phyloP scores from a whole-genome alignment of 2,329 filamentous ascomycete genomes.

The Fusarium musae region DNA sequence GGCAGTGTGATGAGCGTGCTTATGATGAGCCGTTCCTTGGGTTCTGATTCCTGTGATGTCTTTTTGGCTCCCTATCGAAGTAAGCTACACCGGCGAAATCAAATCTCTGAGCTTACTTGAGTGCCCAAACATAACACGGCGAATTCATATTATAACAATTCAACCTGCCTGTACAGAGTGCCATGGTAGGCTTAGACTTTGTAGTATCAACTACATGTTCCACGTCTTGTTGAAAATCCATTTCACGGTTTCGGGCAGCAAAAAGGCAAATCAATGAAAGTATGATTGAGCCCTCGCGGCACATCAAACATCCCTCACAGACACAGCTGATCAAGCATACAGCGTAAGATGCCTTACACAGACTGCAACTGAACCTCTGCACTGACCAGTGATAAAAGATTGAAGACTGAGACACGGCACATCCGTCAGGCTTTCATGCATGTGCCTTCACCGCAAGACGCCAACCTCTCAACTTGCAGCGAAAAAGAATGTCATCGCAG shows the following conservation, averaged over 20 bases:
- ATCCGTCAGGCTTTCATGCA: background rate
- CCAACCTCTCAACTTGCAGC: too few species aligned
- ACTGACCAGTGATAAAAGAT: background rate
- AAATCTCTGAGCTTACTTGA: too few species aligned
- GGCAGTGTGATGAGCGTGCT: background rate
- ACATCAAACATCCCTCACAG: too few species aligned
- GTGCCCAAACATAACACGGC: too few species aligned
- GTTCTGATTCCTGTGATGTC: too few species aligned
- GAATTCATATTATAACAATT: background rate
- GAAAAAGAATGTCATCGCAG: too few species aligned
- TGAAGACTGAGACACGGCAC: background rate
- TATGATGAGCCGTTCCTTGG: too few species aligned
- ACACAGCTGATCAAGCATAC: background rate
- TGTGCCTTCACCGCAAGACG: background rate
- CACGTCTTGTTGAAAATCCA: too few species aligned
- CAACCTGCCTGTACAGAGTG: background rate
- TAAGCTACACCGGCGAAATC: background rate
- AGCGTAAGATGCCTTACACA: background rate
- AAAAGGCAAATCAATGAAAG: accelerated
- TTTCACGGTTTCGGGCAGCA: background rate
- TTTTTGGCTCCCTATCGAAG: background rate
- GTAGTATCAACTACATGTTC: background rate
- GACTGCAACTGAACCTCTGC: background rate
- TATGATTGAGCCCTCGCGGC: too few species aligned
- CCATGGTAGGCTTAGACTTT: accelerated